phyloP scores from a whole-genome alignment of 176 grass and related monocot genomes.

The Thalia dealbata region DNA sequence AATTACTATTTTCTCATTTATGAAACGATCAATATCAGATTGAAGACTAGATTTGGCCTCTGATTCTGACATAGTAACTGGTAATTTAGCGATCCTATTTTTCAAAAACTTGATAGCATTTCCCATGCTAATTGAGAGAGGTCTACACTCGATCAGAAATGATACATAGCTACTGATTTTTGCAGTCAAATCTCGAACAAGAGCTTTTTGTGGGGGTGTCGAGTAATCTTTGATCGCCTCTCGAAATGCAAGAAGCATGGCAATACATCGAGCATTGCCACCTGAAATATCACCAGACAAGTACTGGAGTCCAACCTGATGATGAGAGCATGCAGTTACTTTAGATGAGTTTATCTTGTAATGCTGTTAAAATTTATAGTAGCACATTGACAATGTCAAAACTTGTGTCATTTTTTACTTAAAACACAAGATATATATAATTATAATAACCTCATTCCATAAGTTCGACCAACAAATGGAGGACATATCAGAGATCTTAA shows the following conservation, averaged over 20 bases:
- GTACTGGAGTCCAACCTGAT: constrained; percentile 80
- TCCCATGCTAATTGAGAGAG: constrained; percentile 76
- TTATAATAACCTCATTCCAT: too few relatives aligned
- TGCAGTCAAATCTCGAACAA: constrained; percentile 50
- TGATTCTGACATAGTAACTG: constrained; percentile 37
- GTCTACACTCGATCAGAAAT: constrained; percentile 64
- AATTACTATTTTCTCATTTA: constrained; percentile 73
- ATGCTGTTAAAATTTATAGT: background rate
- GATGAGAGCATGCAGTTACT: background rate
- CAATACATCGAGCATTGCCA: constrained; percentile 62
- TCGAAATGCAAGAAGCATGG: constrained; percentile 75
- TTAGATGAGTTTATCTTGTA: background rate
- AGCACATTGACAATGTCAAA: background rate
- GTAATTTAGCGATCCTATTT: constrained; percentile 43
- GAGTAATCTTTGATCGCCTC: constrained; percentile 67
- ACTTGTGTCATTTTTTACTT: too few relatives aligned
- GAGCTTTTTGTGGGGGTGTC: constrained; percentile 51
- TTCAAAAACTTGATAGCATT: constrained; percentile 73
- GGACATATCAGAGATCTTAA: background rate
- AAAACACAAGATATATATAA: background rate
- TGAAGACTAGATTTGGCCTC: constrained; percentile 63
- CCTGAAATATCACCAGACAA: constrained; percentile 53
- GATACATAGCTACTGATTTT: constrained; percentile 64
- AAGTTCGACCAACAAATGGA: background rate
- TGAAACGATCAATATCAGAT: constrained; percentile 75